Evolutionary conservation across 495 filamentous ascomycete genomes (phyloP), one percentile per base, ranked within the genome.

Genomic region (Barbatosphaeria neglecta): DNA sequence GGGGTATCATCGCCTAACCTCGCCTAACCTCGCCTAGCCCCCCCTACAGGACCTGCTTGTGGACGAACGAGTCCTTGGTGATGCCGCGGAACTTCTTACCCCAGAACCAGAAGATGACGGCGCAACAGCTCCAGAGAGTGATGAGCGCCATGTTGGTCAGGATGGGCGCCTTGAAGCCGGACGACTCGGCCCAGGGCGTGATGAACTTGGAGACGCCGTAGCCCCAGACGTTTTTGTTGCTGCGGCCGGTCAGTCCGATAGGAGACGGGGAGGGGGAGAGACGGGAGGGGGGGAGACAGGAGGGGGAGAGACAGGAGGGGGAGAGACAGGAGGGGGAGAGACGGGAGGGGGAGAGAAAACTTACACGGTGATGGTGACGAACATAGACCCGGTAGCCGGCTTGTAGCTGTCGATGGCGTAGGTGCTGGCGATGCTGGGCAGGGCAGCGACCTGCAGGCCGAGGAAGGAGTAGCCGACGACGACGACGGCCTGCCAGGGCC

Each of bases 401-500:
- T 76, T 78, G 57, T 81, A 80, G 50, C 64, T 69, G 51, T 81
- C 77, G 37, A 80, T 67, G 11, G 69, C 66, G 50, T 76, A 76
- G 0, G 73, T 72, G 23, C 53, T 60, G 17, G 59, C 57, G 44
- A 77, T 76, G 15, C 73, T 66, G 8, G 79, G 80, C 9, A 83
- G 57, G 1, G 76, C 76, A 8, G 79, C 69, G 20, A 80, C 76
- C 22, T 58, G 72, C 48, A 76, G 61, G 23, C 76, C 68, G 6
- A 75, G 66, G 46, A 73, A 66, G 7, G 69, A 64, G 54, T 75
- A 80, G 0, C 75, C 73, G 40, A 74, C 54, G 27, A 74, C 52
- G 33, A 75, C 61, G 41, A 76, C 66, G 25, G 69, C 59, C 58
- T 67, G 61, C 76, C 77, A 82, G 18, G 69, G 61, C 75, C 76